phyloP scores from a whole-genome alignment of 805 yeast genomes.

The Starmerella riodocensis region DNA sequence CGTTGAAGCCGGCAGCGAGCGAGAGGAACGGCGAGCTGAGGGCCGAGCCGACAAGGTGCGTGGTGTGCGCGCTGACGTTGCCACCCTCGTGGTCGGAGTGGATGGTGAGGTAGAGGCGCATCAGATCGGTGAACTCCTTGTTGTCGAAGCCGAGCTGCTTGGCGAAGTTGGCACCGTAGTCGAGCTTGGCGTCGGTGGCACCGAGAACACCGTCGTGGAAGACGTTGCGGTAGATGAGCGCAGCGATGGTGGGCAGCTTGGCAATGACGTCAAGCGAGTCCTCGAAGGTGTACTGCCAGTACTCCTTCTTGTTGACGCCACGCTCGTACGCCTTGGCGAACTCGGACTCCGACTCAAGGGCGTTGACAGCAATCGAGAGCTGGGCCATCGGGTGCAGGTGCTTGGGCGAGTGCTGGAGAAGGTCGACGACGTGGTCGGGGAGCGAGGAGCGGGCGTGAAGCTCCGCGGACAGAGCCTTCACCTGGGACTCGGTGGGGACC shows the following conservation, averaged over 20 bases:
- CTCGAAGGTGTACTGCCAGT: slow-evolving; percentile 75
- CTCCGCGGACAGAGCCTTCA: slow-evolving; percentile 57
- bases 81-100: slow-evolving; percentile 90
- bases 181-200: slow-evolving; percentile 30
- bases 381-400: slow-evolving; percentile 83
- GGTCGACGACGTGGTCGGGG: slow-evolving; percentile 64
- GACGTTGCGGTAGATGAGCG: slow-evolving; percentile 71
- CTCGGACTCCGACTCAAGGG: slow-evolving; percentile 69
- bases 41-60: slow-evolving; percentile 76
- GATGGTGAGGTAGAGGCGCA: slow-evolving; percentile 68
- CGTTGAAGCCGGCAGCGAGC: slow-evolving; percentile 69
- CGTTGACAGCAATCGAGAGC: slow-evolving; percentile 69
- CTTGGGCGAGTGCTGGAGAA: slow-evolving; percentile 62
- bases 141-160: slow-evolving; percentile 47
- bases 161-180: slow-evolving; percentile 57
- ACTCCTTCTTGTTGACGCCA: slow-evolving; percentile 68
- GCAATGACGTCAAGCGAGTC: slow-evolving; percentile 70
- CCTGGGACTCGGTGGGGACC: slow-evolving; percentile 61
- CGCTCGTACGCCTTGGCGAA: slow-evolving; percentile 75
- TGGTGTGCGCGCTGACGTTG: slow-evolving; percentile 75
- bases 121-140: slow-evolving; percentile 56
- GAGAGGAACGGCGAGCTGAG: slow-evolving; percentile 66
- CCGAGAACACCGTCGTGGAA: slow-evolving; percentile 64
- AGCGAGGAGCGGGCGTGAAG: slow-evolving; percentile 64
- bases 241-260: slow-evolving; percentile 68